A percentile compares a stretch with the other conserved stretches of the same genome.
phyloP scores from a whole-genome alignment of 1,139 yeast genomes.

The Yamadazyma oceani region DNA sequence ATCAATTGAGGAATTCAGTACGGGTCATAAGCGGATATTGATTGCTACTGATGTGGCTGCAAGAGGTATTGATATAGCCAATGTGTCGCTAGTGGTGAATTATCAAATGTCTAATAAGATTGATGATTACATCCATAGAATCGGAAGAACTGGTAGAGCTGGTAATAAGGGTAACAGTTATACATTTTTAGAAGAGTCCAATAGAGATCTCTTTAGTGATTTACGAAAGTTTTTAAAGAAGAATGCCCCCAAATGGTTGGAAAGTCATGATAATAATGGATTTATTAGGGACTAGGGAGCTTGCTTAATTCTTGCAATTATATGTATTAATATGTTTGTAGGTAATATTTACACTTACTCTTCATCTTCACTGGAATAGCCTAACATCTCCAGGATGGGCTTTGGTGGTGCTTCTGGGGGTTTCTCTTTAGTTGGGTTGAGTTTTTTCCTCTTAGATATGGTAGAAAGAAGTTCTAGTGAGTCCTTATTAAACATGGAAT shows the following conservation, averaged over 20 bases:
- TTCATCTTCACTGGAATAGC: constrained; percentile 29
- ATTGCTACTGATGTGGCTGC: constrained; percentile 97
- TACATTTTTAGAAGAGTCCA: constrained; percentile 66
- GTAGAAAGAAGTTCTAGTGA: constrained; percentile 12
- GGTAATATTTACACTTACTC: constrained; percentile 15
- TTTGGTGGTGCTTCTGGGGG: constrained; percentile 7
- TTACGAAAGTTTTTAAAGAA: constrained; percentile 51
- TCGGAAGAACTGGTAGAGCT: constrained; percentile 97
- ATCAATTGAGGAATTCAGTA: constrained; percentile 65
- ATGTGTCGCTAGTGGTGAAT: constrained; percentile 81
- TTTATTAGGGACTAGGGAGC: background rate
- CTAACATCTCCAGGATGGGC: constrained; percentile 9
- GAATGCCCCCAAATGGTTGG: constrained; percentile 55
- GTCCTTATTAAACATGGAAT: constrained; percentile 10
- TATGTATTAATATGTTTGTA: background rate
- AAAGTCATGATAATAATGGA: constrained; percentile 22
- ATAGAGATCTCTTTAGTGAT: constrained; percentile 51
- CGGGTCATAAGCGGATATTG: constrained; percentile 61
- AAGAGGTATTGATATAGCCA: constrained; percentile 89
- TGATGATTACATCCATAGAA: constrained; percentile 87
- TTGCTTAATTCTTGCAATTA: too few species aligned
- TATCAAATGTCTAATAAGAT: constrained; percentile 77
- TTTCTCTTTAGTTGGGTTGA: background rate
- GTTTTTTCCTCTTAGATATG: constrained; percentile 6
- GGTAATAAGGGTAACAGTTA: constrained; percentile 76